These are phyloP conservation scores for Saccharomycopsis synnaedendra DNA, from an alignment of 805 yeast species.

Conservation along the genomic window DNA sequence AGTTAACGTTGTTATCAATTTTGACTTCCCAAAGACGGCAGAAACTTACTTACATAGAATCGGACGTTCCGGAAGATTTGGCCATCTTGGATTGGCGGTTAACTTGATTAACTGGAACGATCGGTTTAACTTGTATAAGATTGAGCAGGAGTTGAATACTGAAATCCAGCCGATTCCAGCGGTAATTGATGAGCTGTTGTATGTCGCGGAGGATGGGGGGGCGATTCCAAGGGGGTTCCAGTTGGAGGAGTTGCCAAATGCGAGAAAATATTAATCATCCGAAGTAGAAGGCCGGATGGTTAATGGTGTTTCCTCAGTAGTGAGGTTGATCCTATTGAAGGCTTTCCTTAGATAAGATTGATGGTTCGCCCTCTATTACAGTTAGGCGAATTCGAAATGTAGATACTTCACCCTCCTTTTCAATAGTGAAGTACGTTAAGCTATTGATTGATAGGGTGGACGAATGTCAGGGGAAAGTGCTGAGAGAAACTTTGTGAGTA, in stretches of 20 bases:
- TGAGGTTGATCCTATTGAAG: too few species aligned
- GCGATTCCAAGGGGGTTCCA: constrained; percentile 86
- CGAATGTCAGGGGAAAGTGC: too few species aligned
- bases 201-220: constrained; percentile 69
- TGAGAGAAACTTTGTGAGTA: too few species aligned
- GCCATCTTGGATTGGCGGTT: constrained; percentile 95
- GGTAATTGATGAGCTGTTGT: constrained; percentile 78
- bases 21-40: constrained; percentile 96
- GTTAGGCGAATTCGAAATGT: too few species aligned
- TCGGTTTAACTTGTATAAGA: constrained; percentile 83
- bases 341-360: too few species aligned
- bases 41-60: constrained; percentile 97
- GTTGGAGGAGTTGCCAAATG: constrained; percentile 43
- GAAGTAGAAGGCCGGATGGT: too few species aligned
- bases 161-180: constrained; percentile 96
- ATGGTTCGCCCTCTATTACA: too few species aligned
- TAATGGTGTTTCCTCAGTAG: too few species aligned
- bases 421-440: too few species aligned
- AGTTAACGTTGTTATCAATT: constrained; percentile 94
- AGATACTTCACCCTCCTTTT: too few species aligned
- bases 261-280: constrained; percentile 15
- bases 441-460: too few species aligned
- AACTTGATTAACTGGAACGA: constrained; percentile 96
- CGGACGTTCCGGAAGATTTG: constrained; percentile 98
- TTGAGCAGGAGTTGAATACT: constrained; percentile 95